Base-by-base conservation (phyloP, 805 yeast genomes). In the Nakazawaea holstii region DNA sequence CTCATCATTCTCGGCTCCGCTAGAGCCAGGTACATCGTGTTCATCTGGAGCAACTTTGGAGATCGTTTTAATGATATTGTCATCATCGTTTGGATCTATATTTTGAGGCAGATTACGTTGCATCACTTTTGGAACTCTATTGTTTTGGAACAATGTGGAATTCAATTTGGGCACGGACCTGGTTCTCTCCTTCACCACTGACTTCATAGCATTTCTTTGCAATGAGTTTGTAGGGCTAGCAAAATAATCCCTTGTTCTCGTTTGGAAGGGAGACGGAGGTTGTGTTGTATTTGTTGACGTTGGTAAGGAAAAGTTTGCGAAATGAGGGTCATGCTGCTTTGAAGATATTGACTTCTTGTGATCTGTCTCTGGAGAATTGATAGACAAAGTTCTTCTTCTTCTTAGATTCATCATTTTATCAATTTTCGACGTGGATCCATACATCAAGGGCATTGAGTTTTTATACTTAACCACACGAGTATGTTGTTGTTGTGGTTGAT, bases 1-100 rank as follows among this genome's bases (percentile, higher is more conserved):
- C 11, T 10, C 30, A 41, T 32, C 38, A 32, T 41, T 15, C 17
- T 41, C 41, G 9, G 31, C 35, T 26, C 11, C 28, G 6, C 27
- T 24, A 30, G 29, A 40, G 8, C 13, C 17, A 24, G 32, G 9
- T 15, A 14, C 26, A 32, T 32, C 41, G 4, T 27, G 40, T 4
- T 43, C 41, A 11, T 29, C 33, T 14, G 13, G 28, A 33, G 32
- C 24, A 6, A 35, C 9, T 28, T 29, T 35, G 2, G 49, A 41
- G 35, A 45, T 39, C 31, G 33, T 31, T 17, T 37, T 39, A 26
- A 45, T 45, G 15, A 45, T 32, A 11, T 15, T 24, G 20, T 45
- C 48, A 29, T 45, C 48, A 35, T 45, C 48, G 24, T 30, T 17
- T 13, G 48, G 48, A 28, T 45, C 48, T 10, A 45, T 31, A 24